Evolutionary conservation across 495 filamentous ascomycete species (phyloP), one percentile per base, ranked within the genome.

Genomic region (Penicillium desertorum): DNA sequence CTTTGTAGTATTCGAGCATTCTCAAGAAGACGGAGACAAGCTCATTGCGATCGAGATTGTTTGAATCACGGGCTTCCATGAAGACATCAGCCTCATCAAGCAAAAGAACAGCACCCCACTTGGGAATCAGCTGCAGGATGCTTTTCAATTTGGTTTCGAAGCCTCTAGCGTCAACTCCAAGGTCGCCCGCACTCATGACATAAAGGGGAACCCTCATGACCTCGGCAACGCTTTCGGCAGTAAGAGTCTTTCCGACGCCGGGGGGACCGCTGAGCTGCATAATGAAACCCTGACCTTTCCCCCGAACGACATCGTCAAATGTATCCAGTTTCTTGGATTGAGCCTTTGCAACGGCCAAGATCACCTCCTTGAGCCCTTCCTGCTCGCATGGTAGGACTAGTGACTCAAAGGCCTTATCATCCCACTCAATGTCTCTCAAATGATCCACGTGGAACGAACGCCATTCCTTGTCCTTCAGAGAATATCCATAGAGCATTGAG

Each of bases 101-200:
- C 4, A 79, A 64, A 0, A 79, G 62, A 41, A 79, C 70, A 7
- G 72, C 70, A 2, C 65, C 71, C 82, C 82, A 86, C 9, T 71
- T 69, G 1, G 63, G 58, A 36, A 65, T 76, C 25, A 84, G 72
- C 41, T 80, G 73, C 5, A 87, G 68, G 39, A 85, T 77, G 1
- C 70, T 62, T 50, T 73, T 71, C 17, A 88, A 73, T 20, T 73
- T 74, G 5, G 63, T 60, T 51, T 87, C 83, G 14, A 86, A 74
- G 6, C 71, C 67, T 8, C 64, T 68, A 2, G 81, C 75, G 27
- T 73, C 66, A 1, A 72, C 80, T 2, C 82, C 82, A 0, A 86
- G 69, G 48, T 86, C 83, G 0, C 82, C 81, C 0, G 78, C 76
- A 30, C 75, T 79, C 5, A 87, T 75, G n/a, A 72, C 46, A 47